Evolutionary conservation across 2,329 filamentous ascomycete species (phyloP), one percentile per base, ranked within the genome.

Genomic region (Xylaria digitata): DNA sequence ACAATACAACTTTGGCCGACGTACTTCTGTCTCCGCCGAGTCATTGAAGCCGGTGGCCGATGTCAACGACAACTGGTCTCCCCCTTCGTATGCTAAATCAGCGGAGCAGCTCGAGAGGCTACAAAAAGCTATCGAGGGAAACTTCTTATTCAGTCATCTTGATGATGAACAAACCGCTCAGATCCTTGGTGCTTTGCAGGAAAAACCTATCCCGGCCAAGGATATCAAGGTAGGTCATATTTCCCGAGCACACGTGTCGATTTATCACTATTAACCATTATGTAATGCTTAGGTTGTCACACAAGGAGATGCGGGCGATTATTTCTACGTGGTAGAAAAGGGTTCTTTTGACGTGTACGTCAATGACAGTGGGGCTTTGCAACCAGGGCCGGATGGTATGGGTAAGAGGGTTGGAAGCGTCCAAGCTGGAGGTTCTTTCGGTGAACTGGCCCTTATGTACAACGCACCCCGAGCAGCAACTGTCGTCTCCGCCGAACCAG

Each of bases 391-490:
- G 0, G 89, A 94, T 53, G 96, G 95, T 11, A 86, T 97, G 81
- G 96, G 96, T 56, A 85, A 86, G 67, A 92, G 93, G 75, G 95
- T 98, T 32, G 89, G 89, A 73, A 89, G 86, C 43, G 96, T 96
- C 65, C 90, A 92, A 50, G 88, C 94, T 3, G 96, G 96, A 56
- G 94, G 94, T 68, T 97, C 94, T 3, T 99, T 99, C 80, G 96
- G 96, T 74, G 96, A 99, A 82, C 86, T 99, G 63, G 96, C 96
- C 13, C 85, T 99, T 75, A 98, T 99, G 96, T 98, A 99, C 83
- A 97, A 98, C 76, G 94, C 96, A 23, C 96, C 96, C 30, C 93
- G 96, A 76, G 96, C 96, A 48, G 96, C 96, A 3, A 98, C 96
- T 0, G 93, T 99, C 67, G 87, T 96, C 68, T 97, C 93, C 34